A percentile compares a stretch with the other conserved stretches of the same genome.
Conservation (phyloP, 1,139 yeast species). For the Magnusiomyces suaveolens region DNA sequence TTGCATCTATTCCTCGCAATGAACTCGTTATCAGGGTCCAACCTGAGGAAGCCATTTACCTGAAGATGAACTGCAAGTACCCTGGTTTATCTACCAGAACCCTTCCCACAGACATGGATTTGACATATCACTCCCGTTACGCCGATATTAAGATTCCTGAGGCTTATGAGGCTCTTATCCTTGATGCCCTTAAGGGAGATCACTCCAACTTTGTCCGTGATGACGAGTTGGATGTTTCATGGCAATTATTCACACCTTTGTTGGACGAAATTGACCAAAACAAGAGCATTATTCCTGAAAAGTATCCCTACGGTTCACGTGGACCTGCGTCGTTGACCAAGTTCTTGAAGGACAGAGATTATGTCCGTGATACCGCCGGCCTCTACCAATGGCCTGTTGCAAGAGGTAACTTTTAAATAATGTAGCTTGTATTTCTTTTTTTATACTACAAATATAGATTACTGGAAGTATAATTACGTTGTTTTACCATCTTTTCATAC, state of each 20-base stretch:
- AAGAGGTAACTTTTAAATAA: slow-evolving; percentile 11
- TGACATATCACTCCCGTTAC: slow-evolving; percentile 75
- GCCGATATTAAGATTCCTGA: slow-evolving; percentile 80
- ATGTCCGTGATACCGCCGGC: slow-evolving; percentile 41
- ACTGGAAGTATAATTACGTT: no score
- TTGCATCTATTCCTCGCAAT: slow-evolving; percentile 73
- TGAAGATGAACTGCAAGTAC: slow-evolving; percentile 83
- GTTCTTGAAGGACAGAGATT: slow-evolving; percentile 62
- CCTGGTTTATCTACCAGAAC: slow-evolving; percentile 85
- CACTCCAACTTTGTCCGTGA: slow-evolving; percentile 97
- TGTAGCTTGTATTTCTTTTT: no score
- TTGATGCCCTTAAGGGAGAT: slow-evolving; percentile 85
- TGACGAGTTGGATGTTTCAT: slow-evolving; percentile 88
- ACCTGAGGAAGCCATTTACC: slow-evolving; percentile 87
- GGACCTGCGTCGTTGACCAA: slow-evolving; percentile 54
- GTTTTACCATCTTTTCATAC: no score
- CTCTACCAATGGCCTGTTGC: slow-evolving; percentile 28
- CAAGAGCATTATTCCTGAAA: slow-evolving; percentile 38
- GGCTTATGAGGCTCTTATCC: slow-evolving; percentile 90
- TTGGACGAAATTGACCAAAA: slow-evolving; percentile 64
- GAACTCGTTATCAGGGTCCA: slow-evolving; percentile 90
- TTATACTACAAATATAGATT: no score
- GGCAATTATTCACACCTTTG: slow-evolving; percentile 90
- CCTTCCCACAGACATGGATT: slow-evolving; percentile 78
- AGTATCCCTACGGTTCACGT: slow-evolving; percentile 86